Evolutionary conservation across 2,329 filamentous ascomycete genomes (phyloP), one percentile per base, ranked within the genome.

Genomic region (Stemphylium beticola): DNA sequence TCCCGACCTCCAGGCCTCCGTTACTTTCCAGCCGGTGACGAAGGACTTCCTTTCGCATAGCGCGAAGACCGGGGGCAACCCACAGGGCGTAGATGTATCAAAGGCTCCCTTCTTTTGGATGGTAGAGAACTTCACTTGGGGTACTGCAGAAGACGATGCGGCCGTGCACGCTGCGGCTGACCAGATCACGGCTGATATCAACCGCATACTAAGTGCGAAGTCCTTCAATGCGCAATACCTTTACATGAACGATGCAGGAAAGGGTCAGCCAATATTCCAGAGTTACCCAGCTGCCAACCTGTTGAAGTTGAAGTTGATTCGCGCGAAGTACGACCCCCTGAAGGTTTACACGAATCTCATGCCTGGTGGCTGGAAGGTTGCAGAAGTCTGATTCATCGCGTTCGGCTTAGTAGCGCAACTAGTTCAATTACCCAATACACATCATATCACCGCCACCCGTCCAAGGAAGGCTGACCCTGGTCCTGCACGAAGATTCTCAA

Each of bases 281-380:
- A 62, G 64, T 32, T 76, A 74, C 43, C 67, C 65, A 15, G 64
- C 61, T n/a, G 53, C 54, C 3, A 74, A 74, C 52, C 34, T 74
- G 22, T 46, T 57, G 44, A 61, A 53, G 38, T 37, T 76, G 46
- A 59, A 72, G 47, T 17, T 45, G 36, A 64, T 75, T 39, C 70
- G 73, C 37, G 45, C 52, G 2, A 66, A 68, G 52, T 74, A 73
- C 32, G 73, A 76, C 47, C 69, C 68, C 2, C 49, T 58, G 1
- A 64, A 60, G 24, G 53, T 70, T 0, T 74, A 71, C 17, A 66
- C 65, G 1, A 48, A 66, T 14, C 29, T 68, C 14, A 61, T 67
- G 52, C 57, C 60, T 14, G 64, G 64, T 14, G 65, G 64, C 1
- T 68, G 60, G 56, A 67, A 68, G 26, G 58, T 68, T 1, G 55